These are phyloP conservation scores for Daedaleopsis sinensis DNA, from an alignment of 768 basidiomycete genomes.

Conservation along the genomic window DNA sequence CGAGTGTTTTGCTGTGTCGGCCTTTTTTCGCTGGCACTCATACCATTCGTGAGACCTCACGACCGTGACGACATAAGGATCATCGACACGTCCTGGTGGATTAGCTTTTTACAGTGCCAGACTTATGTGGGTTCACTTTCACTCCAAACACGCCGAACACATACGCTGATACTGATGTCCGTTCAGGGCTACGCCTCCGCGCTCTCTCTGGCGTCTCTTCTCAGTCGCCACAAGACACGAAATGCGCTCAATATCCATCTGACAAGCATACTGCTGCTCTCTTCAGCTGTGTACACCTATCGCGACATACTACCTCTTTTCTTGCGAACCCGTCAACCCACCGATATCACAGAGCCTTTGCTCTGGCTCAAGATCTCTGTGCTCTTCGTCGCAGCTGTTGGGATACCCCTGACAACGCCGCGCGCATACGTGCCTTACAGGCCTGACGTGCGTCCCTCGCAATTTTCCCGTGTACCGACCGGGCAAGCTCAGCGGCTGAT, in stretches of 20 bases:
- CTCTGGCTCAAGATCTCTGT: slow-evolving; percentile 56
- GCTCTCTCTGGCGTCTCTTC: slow-evolving; percentile 25
- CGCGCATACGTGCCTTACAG: slow-evolving; percentile 49
- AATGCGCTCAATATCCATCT: slow-evolving; percentile 41
- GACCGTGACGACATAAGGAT: too few species aligned
- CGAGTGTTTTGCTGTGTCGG: too few species aligned
- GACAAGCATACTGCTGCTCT: slow-evolving; percentile 47
- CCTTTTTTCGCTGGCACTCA: too few species aligned
- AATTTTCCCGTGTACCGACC: neutral
- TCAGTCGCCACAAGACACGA: slow-evolving; percentile 16
- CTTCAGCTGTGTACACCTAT: slow-evolving; percentile 52
- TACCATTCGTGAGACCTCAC: too few species aligned
- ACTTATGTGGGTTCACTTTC: too few species aligned
- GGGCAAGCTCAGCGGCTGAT: too few species aligned
- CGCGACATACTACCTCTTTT: slow-evolving; percentile 60
- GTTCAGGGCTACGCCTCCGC: slow-evolving; percentile 15
- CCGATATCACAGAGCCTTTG: slow-evolving; percentile 49
- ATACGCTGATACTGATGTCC: too few species aligned
- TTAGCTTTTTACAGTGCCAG: too few species aligned
- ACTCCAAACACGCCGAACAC: too few species aligned
- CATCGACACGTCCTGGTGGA: too few species aligned
- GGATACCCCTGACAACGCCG: slow-evolving; percentile 59
- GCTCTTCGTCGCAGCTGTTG: slow-evolving; percentile 44
- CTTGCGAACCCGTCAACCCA: slow-evolving; percentile 49
- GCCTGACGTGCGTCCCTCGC: slow-evolving; percentile 44